These are phyloP conservation scores for Wickerhamiella alocasiicola DNA, from an alignment of 805 yeast species.

Conservation along the genomic window DNA sequence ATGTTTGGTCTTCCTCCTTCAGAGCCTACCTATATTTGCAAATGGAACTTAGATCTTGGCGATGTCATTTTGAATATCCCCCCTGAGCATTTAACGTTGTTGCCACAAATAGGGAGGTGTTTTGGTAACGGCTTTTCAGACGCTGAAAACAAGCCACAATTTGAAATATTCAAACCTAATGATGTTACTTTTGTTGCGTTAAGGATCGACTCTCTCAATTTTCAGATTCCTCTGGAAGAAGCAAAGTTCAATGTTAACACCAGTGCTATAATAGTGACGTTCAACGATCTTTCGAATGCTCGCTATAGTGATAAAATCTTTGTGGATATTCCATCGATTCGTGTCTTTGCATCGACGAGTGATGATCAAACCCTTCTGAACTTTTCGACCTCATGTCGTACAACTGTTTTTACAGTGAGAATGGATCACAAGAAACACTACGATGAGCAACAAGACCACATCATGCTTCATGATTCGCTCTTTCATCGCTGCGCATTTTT, in stretches of 20 bases:
- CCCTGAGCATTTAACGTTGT: slow-evolving; percentile 35
- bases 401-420: slow-evolving; percentile 49
- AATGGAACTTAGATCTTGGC: slow-evolving; percentile 77
- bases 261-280: slow-evolving; percentile 28
- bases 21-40: slow-evolving; percentile 78
- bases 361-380: slow-evolving; percentile 15
- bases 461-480: slow-evolving; percentile 65
- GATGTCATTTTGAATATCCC: slow-evolving; percentile 39
- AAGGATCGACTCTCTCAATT: slow-evolving; percentile 35
- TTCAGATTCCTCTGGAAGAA: slow-evolving; percentile 32
- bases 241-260: slow-evolving; percentile 21
- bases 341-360: slow-evolving; percentile 21
- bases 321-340: slow-evolving; percentile 38
- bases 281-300: slow-evolving; percentile 59
- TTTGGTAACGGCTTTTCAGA: slow-evolving; percentile 57
- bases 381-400: slow-evolving; percentile 43
- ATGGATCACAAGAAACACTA: slow-evolving; percentile 36
- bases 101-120: slow-evolving; percentile 31
- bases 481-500: slow-evolving; percentile 70
- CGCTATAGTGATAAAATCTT: slow-evolving; percentile 48
- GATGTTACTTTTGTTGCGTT: slow-evolving; percentile 62
- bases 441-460: slow-evolving; percentile 48
- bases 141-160: slow-evolving; percentile 57
- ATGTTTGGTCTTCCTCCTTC: slow-evolving; percentile 86
- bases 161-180: slow-evolving; percentile 41